Conservation (phyloP, 768 basidiomycete species). For the Amanita inopinata region DNA sequence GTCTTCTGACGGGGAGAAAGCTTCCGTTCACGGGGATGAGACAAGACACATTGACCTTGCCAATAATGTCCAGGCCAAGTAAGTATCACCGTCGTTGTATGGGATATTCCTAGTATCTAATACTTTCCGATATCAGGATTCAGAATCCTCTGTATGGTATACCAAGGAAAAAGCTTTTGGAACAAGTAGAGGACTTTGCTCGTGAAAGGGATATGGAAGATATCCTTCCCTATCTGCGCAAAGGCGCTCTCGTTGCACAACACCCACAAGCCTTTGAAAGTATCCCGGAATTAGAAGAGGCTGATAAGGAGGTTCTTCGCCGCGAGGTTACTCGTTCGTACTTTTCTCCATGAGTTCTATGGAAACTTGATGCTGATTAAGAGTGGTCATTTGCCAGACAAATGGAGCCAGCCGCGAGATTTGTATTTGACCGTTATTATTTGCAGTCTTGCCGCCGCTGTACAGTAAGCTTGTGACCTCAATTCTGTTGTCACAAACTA, state of each 20-base stretch:
- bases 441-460: slow-evolving; percentile 68
- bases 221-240: slow-evolving; percentile 39
- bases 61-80: slow-evolving; percentile 35
- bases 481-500: background rate
- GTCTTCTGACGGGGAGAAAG: slow-evolving; percentile 9
- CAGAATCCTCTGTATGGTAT: slow-evolving; percentile 46
- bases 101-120: no score
- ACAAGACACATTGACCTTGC: slow-evolving; percentile 19
- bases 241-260: slow-evolving; percentile 70
- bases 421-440: slow-evolving; percentile 35
- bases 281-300: slow-evolving; percentile 26
- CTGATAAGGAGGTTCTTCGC: slow-evolving; percentile 29
- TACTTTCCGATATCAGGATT: slow-evolving; percentile 20
- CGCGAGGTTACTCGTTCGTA: slow-evolving; percentile 36
- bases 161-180: slow-evolving; percentile 46
- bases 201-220: slow-evolving; percentile 37
- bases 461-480: slow-evolving; percentile 41
- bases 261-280: slow-evolving; percentile 42
- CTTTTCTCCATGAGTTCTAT: slow-evolving; percentile 6
- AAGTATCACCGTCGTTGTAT: slow-evolving; percentile 7
- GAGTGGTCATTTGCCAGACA: slow-evolving; percentile 10
- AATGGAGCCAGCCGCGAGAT: slow-evolving; percentile 36
- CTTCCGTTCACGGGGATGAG: slow-evolving; percentile 19
- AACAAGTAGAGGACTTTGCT: slow-evolving; percentile 53
- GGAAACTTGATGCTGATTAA: background rate